Base-by-base conservation (phyloP, 2,329 filamentous ascomycete species). In the Didymella glomerata region DNA sequence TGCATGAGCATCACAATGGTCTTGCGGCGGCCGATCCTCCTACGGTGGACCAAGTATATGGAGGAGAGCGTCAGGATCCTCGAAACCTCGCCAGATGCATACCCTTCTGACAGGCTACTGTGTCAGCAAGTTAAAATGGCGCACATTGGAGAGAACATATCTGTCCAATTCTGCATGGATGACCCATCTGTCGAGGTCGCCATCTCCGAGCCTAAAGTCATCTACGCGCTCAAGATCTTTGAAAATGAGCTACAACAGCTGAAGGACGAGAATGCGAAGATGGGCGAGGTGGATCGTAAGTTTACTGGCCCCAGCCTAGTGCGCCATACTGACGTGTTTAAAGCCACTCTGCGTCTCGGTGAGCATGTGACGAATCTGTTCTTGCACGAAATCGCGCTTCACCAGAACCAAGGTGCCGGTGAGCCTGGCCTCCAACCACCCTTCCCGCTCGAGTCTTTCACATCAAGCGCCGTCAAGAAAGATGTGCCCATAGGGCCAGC, bases 21-120 rank as follows among this genome's bases (percentile, higher is more conserved):
- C 10, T 76, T 88, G 36, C 79, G 86, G 40, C 81, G 86, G 14
- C 82, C 84, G 0, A 84, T 87, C 38, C 78, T 88, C 2, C 77
- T 88, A 18, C 83, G 85, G 16, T 88, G 86, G 85, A 84, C 82
- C 25, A 81, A 85, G 28, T 88, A 88, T 70, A 87, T 87, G 80
- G 84, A 86, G 46, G 85, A 89, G 66, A 87, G 84, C 64, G 73
- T 88, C 32, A 81, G 85, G 10, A 81, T 86, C 10, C 76, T 89
- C 6, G 82, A 84, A 62, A 83, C 76, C 1, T 85, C 85, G 3
- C 79, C 83, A 0, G 84, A 88, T 18, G 83, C 85, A 3, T 71
- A 84, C n/a, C 81, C 84, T 0, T 84, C 84, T 0, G 86, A 89
- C 67, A 82, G 79, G 56, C 71, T 81, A 14, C 77, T 88, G 28